These are phyloP conservation scores for Paraconiothyrium sp. DNA, from an alignment of 2,329 filamentous ascomycete species.

Conservation along the genomic window DNA sequence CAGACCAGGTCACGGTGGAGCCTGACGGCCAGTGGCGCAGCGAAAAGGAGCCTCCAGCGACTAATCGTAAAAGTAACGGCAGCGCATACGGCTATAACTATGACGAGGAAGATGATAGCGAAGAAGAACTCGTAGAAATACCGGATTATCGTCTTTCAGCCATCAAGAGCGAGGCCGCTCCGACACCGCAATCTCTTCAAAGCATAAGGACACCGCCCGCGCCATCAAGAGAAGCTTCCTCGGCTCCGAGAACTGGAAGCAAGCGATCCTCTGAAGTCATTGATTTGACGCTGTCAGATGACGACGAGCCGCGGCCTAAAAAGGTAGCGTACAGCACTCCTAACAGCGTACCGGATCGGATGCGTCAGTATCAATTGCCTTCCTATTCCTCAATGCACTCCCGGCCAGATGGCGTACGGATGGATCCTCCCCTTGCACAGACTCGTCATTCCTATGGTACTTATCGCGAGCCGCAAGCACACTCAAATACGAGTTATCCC, in stretches of 20 bases:
- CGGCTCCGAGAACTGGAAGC: slow-evolving; percentile 46
- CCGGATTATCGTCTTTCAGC: slow-evolving; percentile 50
- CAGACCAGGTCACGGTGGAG: slow-evolving; percentile 90
- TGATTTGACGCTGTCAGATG: slow-evolving; percentile 59
- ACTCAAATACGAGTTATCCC: slow-evolving; percentile 19
- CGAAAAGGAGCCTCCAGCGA: slow-evolving; percentile 51
- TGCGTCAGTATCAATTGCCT: slow-evolving; percentile 42
- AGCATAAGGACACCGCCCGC: slow-evolving; percentile 53
- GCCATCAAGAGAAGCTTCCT: slow-evolving; percentile 55
- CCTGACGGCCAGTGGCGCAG: slow-evolving; percentile 81
- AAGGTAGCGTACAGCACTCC: slow-evolving; percentile 54
- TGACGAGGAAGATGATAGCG: slow-evolving; percentile 53
- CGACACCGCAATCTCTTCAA: slow-evolving; percentile 49
- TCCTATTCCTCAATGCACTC: slow-evolving; percentile 30
- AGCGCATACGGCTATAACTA: slow-evolving; percentile 35
- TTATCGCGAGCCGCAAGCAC: slow-evolving; percentile 17
- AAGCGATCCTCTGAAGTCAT: slow-evolving; percentile 60
- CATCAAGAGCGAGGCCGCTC: slow-evolving; percentile 52
- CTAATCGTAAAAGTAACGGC: slow-evolving; percentile 51
- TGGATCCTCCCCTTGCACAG: slow-evolving; percentile 33
- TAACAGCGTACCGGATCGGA: slow-evolving; percentile 45
- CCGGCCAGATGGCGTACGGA: slow-evolving; percentile 26
- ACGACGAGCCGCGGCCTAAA: slow-evolving; percentile 55
- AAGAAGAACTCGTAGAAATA: slow-evolving; percentile 58
- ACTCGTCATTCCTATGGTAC: slow-evolving; percentile 17